Evolutionary conservation across 2,329 filamentous ascomycete genomes (phyloP).

Genomic region (Acrocalymma vagum): DNA sequence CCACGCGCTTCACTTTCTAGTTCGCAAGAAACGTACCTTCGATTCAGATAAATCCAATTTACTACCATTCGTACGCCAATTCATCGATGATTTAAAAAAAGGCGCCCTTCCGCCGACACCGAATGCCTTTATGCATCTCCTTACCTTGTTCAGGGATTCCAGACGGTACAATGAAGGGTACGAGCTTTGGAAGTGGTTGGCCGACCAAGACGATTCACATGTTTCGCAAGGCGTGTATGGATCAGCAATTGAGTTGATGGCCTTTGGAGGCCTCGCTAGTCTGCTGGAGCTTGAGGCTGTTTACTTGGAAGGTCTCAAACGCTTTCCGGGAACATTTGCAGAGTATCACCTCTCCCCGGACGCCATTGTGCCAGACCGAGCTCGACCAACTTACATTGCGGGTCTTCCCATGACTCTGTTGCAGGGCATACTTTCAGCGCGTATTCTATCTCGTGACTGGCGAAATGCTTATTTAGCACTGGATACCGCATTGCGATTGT

Average conservation of each 20-base stretch:
- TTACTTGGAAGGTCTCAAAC: conserved; percentile 54
- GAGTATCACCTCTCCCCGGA: conserved; percentile 58
- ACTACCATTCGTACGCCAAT: conserved; percentile 43
- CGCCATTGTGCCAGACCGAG: conserved; percentile 55
- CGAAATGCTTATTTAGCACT: conserved; percentile 59
- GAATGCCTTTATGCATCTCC: conserved; percentile 54
- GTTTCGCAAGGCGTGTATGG: conserved; percentile 57
- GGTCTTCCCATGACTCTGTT: conserved; percentile 54
- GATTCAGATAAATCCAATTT: conserved; percentile 12
- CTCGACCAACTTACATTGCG: conserved; percentile 35
- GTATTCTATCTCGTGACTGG: conserved; percentile 56
- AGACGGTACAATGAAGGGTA: conserved; percentile 48
- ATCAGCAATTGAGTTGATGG: conserved; percentile 58
- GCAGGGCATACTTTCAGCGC: conserved; percentile 58
- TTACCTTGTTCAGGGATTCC: conserved; percentile 57
- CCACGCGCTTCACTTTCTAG: conserved; percentile 45
- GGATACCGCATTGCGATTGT: conserved; percentile 58
- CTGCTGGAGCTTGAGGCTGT: conserved; percentile 55
- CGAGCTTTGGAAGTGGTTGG: conserved; percentile 60
- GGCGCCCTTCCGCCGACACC: conserved; percentile 46
- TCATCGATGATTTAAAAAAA: conserved; percentile 51
- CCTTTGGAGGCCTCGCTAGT: conserved; percentile 47
- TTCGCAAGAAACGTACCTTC: conserved; percentile 28
- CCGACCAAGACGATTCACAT: conserved; percentile 50
- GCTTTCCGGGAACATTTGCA: conserved; percentile 57